phyloP scores from a whole-genome alignment of 2,329 filamentous ascomycete genomes.

The Colletotrichum zoysiae region DNA sequence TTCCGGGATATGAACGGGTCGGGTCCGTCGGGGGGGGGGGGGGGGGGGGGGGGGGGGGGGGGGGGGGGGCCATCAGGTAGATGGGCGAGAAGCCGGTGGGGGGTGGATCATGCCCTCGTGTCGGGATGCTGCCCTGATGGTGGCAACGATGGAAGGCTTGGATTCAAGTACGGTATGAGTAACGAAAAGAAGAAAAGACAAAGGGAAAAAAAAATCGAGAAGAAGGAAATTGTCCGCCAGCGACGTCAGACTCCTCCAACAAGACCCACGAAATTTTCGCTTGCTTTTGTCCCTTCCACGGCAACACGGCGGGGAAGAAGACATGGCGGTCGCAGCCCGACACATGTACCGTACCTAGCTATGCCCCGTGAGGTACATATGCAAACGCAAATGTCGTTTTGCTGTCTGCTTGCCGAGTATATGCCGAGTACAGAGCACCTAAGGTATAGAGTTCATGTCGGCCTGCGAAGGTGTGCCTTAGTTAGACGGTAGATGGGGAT shows the following conservation, averaged over 20 bases:
- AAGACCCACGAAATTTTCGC: not conserved
- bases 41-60: constrained; percentile 12
- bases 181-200: not conserved
- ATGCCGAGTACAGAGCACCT: not conserved
- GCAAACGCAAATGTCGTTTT: constrained; percentile 7
- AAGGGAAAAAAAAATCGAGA: not conserved
- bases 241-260: constrained; percentile 11
- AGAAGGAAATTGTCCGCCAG: not conserved
- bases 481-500: no score
- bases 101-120: constrained; percentile 13
- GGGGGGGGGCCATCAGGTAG: constrained; percentile 9
- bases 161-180: not conserved
- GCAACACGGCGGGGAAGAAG: constrained; percentile 20
- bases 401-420: not conserved
- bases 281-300: constrained; percentile 25
- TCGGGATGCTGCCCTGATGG: constrained; percentile 14
- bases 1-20: constrained; percentile 28
- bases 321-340: constrained; percentile 34
- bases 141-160: constrained; percentile 20
- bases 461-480: not conserved
- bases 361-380: constrained; percentile 1
- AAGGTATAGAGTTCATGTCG: not conserved
- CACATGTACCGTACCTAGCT: not conserved
- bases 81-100: constrained; percentile 22
- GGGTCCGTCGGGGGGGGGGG: constrained; percentile 13